These are phyloP conservation scores for Linnemannia exigua DNA, from an alignment of 192 early-diverging fungal species.

Conservation along the genomic window DNA sequence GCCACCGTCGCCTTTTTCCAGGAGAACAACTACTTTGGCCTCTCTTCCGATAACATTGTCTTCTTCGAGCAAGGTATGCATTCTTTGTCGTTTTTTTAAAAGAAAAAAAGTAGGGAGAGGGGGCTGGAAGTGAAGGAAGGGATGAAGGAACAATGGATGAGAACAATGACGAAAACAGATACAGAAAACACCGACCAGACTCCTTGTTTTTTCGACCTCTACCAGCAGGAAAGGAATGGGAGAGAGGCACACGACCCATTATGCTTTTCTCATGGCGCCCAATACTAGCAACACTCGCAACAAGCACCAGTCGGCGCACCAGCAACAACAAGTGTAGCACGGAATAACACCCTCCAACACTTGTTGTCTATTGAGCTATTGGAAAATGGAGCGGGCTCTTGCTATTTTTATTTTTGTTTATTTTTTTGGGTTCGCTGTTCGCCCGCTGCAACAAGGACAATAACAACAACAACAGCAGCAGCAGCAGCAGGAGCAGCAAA, in stretches of 20 bases:
- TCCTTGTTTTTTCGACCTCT: no score
- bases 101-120: no score
- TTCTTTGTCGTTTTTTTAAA: not conserved
- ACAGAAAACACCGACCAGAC: no score
- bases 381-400: not conserved
- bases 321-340: no score
- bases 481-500: not conserved
- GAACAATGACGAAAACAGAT: no score
- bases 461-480: not conserved
- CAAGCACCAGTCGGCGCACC: no score
- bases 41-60: slow-evolving; percentile 85
- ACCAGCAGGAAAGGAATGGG: no score
- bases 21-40: slow-evolving; percentile 88
- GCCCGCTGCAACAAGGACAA: not conserved
- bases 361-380: no score
- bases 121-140: not conserved
- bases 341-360: no score
- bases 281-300: no score
- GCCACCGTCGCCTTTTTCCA: slow-evolving; percentile 86
- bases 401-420: not conserved
- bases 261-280: no score
- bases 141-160: not conserved
- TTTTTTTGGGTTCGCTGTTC: not conserved
- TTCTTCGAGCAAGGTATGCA: slow-evolving; percentile 92
- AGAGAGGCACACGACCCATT: no score